Evolutionary conservation across 106 monocot genomes (phyloP), one percentile per base, ranked within the genome.

Genomic region (Dendrobium officinale): DNA sequence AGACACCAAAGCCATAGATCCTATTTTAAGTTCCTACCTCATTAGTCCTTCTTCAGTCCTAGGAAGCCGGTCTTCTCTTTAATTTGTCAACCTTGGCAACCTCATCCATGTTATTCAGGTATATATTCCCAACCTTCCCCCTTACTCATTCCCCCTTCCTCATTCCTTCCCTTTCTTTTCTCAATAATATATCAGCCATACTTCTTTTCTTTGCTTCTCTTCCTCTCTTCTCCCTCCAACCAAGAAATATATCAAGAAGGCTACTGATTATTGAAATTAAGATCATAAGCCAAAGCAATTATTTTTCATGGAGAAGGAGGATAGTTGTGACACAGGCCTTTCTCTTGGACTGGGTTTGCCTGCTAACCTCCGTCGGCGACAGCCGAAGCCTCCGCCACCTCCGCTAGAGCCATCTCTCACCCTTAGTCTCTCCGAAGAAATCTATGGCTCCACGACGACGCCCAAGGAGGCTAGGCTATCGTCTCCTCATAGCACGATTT

Each of bases 401-500:
- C 45, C 81, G 4, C 6, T 16, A 4, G 83, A 89, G 75, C 89
- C 92, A 49, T 86, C 89, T 1, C 83, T 92, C 0, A 88, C 89
- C 8, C 72, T 89, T 26, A 88, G 87, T 80, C 79, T 89, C 68
- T 81, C 89, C 43, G 86, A 91, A 43, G 82, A 72, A 16, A 54
- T 31, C n/a, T 9, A 61, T 26, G 77, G 68, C 3, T 56, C 67
- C 17, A 31, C 33, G 49, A 47, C 4, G 24, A 54, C 22, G 37
- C 6, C 4, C 27, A 27, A 64, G 47, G n/a, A 41, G 59, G 44
- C 73, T 1, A 18, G 75, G 31, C 42, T 70, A 42, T 83, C 83
- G 7, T 79, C 89, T 5, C 87, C 87, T 16, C 84, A 84, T 54
- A 91, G 91, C 82, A 29, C 82, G 5, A 80, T 86, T 27, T 79